phyloP scores from a whole-genome alignment of 768 basidiomycete genomes.

The Lanmaoa pseudosensibilis region DNA sequence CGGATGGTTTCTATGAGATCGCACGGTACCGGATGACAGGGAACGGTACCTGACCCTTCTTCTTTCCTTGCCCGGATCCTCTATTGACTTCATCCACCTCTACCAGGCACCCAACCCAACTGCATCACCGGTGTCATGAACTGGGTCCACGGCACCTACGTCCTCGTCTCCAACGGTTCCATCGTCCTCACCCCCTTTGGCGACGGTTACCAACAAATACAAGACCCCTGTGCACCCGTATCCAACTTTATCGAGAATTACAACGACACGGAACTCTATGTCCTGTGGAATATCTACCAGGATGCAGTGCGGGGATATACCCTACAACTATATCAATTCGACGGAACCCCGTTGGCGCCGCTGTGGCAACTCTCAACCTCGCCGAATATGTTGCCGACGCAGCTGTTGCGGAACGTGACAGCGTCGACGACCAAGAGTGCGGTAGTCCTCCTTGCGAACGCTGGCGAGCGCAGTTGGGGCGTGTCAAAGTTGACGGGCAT shows the following conservation, averaged over 20 bases:
- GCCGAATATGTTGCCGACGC: conserved; percentile 87
- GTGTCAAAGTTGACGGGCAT: conserved; percentile 11
- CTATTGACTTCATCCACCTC: not conserved
- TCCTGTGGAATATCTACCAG: conserved; percentile 67
- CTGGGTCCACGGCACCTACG: conserved; percentile 87
- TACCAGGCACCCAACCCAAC: conserved; percentile 70
- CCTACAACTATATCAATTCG: conserved; percentile 75
- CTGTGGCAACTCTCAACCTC: conserved; percentile 62
- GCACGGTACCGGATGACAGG: conserved; percentile 85
- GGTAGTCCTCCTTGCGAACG: conserved; percentile 18
- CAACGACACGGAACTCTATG: conserved; percentile 70
- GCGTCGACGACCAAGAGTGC: conserved; percentile 14
- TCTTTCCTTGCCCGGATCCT: not conserved
- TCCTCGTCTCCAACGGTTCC: conserved; percentile 72
- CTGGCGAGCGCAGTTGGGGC: conserved; percentile 27
- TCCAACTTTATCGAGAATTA: conserved; percentile 88
- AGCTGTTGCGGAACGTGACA: conserved; percentile 56
- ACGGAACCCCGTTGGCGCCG: conserved; percentile 76
- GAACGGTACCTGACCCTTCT: conserved; percentile 58
- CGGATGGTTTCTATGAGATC: conserved; percentile 81
- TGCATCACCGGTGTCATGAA: conserved; percentile 88
- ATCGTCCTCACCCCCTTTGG: conserved; percentile 69
- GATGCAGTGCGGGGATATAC: conserved; percentile 63
- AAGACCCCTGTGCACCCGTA: conserved; percentile 86
- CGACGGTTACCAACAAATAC: conserved; percentile 93